Evolutionary conservation across 257 asterid species (phyloP), one percentile per base, ranked within the genome.

Genomic region (Verbena officinalis): DNA sequence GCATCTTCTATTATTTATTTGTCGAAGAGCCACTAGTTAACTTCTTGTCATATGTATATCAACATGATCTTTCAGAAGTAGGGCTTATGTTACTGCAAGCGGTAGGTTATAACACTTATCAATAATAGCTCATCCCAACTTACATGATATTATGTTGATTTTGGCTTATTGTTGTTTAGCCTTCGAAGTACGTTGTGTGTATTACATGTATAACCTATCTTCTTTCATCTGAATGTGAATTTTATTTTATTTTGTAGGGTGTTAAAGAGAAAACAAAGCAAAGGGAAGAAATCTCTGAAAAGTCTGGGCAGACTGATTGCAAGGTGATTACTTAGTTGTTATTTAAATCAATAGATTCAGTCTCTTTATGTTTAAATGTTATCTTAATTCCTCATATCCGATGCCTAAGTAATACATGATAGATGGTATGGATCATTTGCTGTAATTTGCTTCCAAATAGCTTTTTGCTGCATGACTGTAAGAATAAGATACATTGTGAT

Each of bases 221-320:
- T 9, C 17, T 50, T 73, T 30, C 50, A 27, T 22, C 50, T 15
- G 27, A 43, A 19, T 42, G 52, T 69, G 63, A 43, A 55, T 43
- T 15, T 66, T n/a, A 27, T 52, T 15, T 59, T 20, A 20, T 53
- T 42, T 52, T 20, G 22, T 16, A 75, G 84, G 74, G 64, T 55
- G 66, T 59, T n/a, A 80, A 73, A 67, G 85, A 84, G 75, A 78
- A 59, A 70, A 55, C 39, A 17, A 81, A 75, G 48, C 74, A 72
- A 19, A 80, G 59, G 64, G 87, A 56, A 64, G 81, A 77, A n/a
- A 73, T 62, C 59, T 63, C 78, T 4, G 90, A 80, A 59, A 77
- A 76, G 64, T 65, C 64, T 20, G 81, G 80, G 69, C 85, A 78
- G 72, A 67, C 80, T 57, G 88, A 81, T 72, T 90, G 97, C 94